A percentile compares a stretch with the other conserved stretches of the same genome.
phyloP scores from a whole-genome alignment of 2,329 filamentous ascomycete species.

The Pseudogymnoascus sp. region DNA sequence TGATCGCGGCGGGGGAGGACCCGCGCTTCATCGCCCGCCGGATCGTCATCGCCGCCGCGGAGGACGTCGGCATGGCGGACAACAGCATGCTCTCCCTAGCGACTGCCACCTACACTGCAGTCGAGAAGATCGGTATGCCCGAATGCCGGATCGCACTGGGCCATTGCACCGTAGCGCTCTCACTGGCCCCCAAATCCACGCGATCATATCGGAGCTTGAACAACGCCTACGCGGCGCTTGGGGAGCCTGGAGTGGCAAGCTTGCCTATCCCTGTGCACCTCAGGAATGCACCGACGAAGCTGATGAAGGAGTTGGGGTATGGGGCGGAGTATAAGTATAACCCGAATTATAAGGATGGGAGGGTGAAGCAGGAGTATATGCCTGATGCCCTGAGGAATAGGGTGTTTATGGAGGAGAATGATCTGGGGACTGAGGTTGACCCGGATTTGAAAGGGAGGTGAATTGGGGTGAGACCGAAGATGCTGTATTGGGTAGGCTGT shows the following conservation, averaged over 20 bases:
- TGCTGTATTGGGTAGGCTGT: background rate
- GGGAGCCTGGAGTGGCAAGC: conserved; percentile 75
- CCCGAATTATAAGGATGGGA: conserved; percentile 77
- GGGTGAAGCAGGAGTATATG: conserved; percentile 83
- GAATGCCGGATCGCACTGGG: conserved; percentile 90
- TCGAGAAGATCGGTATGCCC: conserved; percentile 90
- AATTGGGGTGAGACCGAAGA: background rate
- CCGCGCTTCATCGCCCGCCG: conserved; percentile 83
- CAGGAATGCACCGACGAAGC: conserved; percentile 80
- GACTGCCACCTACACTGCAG: conserved; percentile 77
- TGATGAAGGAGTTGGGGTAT: conserved; percentile 92
- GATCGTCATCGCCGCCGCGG: conserved; percentile 92
- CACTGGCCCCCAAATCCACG: conserved; percentile 78
- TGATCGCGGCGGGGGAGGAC: no score
- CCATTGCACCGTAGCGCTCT: conserved; percentile 76
- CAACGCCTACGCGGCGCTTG: conserved; percentile 70
- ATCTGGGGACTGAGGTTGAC: conserved; percentile 76
- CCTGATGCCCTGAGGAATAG: conserved; percentile 67
- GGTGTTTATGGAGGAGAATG: conserved; percentile 69
- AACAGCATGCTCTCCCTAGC: conserved; percentile 76
- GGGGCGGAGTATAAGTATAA: conserved; percentile 95
- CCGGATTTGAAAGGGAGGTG: conserved; percentile 34
- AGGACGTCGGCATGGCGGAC: conserved; percentile 89
- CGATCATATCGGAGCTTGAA: conserved; percentile 76
- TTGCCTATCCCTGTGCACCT: conserved; percentile 82